These are phyloP conservation scores for Colletotrichum lupini DNA, from an alignment of 2,329 filamentous ascomycete species.

Conservation along the genomic window DNA sequence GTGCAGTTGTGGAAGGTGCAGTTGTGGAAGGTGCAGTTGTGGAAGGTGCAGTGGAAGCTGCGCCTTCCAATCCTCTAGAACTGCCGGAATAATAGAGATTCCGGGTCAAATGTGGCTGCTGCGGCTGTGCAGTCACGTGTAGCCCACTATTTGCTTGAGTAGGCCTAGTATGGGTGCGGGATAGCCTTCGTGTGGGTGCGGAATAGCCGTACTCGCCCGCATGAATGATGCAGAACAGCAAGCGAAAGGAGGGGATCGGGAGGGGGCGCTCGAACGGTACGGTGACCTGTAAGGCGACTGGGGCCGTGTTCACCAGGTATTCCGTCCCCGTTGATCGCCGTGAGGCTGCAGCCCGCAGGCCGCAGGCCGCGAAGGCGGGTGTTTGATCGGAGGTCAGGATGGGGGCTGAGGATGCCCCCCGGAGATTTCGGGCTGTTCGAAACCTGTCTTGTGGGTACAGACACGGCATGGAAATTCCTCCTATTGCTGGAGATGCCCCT, in stretches of 20 bases:
- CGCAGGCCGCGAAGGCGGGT: not conserved
- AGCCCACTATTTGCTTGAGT: no score
- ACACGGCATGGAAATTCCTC: not conserved
- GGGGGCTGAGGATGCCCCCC: not conserved
- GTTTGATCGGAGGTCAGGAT: slow-evolving; percentile 29
- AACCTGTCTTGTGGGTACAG: no score
- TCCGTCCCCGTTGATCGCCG: not conserved
- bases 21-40: no score
- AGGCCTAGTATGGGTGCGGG: no score
- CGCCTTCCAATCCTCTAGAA: no score
- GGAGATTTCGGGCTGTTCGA: not conserved
- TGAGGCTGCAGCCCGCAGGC: not conserved
- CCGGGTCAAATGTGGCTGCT: no score
- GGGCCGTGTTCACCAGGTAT: not conserved
- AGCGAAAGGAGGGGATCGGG: slow-evolving; percentile 3
- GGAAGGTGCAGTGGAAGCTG: no score
- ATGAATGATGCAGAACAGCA: slow-evolving; percentile 24
- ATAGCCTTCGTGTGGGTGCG: no score
- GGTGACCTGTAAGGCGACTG: not conserved
- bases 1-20: no score
- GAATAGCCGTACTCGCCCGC: no score
- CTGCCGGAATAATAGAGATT: no score
- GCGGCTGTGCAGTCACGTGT: no score
- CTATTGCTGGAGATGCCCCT: not conserved
- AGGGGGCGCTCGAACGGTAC: not conserved